Base-by-base conservation (phyloP, 345 rosid species). In the Euphorbia lathyris region DNA sequence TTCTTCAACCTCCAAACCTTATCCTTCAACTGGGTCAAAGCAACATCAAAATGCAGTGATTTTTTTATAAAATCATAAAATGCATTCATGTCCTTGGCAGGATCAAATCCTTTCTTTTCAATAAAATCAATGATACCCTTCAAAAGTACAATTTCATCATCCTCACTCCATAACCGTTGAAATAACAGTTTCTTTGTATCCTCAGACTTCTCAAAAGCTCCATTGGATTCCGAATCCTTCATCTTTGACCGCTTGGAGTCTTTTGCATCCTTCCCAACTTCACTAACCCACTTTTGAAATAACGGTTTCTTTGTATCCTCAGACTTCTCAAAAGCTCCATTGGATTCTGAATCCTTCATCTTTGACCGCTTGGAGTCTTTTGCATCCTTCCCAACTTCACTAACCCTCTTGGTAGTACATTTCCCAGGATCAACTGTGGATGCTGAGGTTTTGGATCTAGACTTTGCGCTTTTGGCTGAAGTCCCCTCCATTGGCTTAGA, bases 131-230 rank as follows among this genome's bases (percentile, higher is more conserved):
- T 69, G 38, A 84, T 43, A 10, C 88, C 90, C 71, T 78, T 74
- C 34, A 86, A 60, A 45, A 86, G 58, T 0, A 77, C 84, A n/a
- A 84, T 68, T 45, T 83, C 90, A 67, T 86, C 86, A 0, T 76
- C 79, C 73, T 84, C 86, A 26, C 84, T 83, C 77, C 84, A 83
- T 52, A 82, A 38, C 8, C 88, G 67, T 66, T 82, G 88, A 27
- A 85, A 85, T 60, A 82, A 70, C 57, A 58, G 79, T 60, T 76
- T 76, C 73, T 82, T 84, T 0, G 76, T 71, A 14, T 84, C 88
- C 30, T 84, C 85, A 0, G 53, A 0, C 67, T 64, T 64, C 32
- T 64, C 67, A 43, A 7, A 51, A 14, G 10, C 55, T 25, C 67
- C 67, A 64, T 42, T 52, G 4, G 55, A 25, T 7, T 67, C 82